A percentile compares a stretch with the other conserved stretches of the same genome.
These are phyloP conservation scores for Thelonectria blattea DNA, from an alignment of 2,329 filamentous ascomycete species.

Conservation along the genomic window DNA sequence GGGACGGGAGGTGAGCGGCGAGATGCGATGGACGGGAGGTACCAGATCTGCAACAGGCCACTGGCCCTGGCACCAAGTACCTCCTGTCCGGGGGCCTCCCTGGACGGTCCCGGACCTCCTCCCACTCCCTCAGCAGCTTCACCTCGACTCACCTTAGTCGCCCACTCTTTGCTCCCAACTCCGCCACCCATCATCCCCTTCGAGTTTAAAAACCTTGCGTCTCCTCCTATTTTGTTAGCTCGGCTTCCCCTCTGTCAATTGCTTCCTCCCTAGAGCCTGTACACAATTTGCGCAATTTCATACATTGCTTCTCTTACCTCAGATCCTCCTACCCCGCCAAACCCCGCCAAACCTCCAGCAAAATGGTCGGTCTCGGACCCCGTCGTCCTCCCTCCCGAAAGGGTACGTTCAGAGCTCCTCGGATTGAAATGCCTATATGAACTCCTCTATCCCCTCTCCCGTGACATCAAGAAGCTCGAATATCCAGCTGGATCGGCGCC, in stretches of 20 bases:
- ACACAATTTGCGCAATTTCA: neutral
- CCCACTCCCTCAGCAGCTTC: slow-evolving; percentile 31
- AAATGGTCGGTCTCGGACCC: slow-evolving; percentile 59
- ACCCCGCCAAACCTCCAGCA: slow-evolving; percentile 45
- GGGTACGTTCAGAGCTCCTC: slow-evolving; percentile 62
- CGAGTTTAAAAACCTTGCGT: slow-evolving; percentile 31
- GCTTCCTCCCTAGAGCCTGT: neutral
- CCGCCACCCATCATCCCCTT: slow-evolving; percentile 34
- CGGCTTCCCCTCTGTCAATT: neutral
- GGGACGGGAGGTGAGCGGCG: slow-evolving; percentile 12
- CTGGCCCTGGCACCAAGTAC: slow-evolving; percentile 26
- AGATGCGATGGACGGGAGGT: slow-evolving; percentile 12
- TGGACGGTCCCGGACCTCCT: slow-evolving; percentile 17
- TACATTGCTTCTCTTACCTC: neutral
- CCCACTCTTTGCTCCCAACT: slow-evolving; percentile 21
- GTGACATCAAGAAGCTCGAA: neutral
- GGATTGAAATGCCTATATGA: neutral
- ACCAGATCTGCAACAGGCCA: slow-evolving; percentile 4
- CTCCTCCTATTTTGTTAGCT: slow-evolving; percentile 7
- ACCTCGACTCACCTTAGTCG: slow-evolving; percentile 31
- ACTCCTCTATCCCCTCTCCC: slow-evolving; percentile 5
- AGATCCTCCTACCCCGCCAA: slow-evolving; percentile 42
- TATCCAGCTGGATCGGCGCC: neutral
- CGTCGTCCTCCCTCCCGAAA: slow-evolving; percentile 62
- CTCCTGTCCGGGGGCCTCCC: slow-evolving; percentile 14